A percentile compares a stretch with the other conserved stretches of the same genome.
These are phyloP conservation scores for Inga oerstediana DNA, from an alignment of 306 rosid species.

Conservation along the genomic window DNA sequence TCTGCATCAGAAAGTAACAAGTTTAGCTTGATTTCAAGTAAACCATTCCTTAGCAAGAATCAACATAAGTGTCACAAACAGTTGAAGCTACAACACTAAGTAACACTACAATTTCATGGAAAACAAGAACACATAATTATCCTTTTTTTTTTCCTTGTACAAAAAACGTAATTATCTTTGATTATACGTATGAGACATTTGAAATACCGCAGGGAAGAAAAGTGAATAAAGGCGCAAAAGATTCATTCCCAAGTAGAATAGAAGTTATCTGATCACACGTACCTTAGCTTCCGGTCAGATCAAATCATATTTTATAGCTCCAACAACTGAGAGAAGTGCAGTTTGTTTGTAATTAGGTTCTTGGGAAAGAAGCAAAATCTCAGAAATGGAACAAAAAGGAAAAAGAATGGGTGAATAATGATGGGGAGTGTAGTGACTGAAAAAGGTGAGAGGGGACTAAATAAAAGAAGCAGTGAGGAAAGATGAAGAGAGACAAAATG, in stretches of 20 bases:
- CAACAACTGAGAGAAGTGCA: neutral
- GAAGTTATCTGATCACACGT: neutral
- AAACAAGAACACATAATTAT: neutral
- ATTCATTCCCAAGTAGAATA: constrained; percentile 16
- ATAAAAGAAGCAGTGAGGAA: constrained; percentile 40
- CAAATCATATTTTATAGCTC: constrained; percentile 23
- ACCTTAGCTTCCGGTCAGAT: constrained; percentile 32
- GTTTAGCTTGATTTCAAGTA: no score
- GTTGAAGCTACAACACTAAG: neutral
- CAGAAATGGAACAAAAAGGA: neutral
- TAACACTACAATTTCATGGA: neutral
- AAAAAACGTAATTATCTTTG: neutral
- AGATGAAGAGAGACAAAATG: constrained; percentile 22
- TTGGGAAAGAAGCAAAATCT: neutral
- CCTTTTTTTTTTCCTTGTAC: neutral
- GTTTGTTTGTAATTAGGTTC: neutral
- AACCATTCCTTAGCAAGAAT: no score
- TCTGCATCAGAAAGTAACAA: constrained; percentile 35
- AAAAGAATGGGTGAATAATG: neutral
- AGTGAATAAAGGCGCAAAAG: constrained; percentile 1
- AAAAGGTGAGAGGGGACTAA: neutral
- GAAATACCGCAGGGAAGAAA: neutral
- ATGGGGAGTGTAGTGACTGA: neutral
- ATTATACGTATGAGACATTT: neutral
- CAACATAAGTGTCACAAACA: neutral